Conservation (phyloP, 2,329 filamentous ascomycete genomes). For the Ceratocystiopsis minuta region DNA sequence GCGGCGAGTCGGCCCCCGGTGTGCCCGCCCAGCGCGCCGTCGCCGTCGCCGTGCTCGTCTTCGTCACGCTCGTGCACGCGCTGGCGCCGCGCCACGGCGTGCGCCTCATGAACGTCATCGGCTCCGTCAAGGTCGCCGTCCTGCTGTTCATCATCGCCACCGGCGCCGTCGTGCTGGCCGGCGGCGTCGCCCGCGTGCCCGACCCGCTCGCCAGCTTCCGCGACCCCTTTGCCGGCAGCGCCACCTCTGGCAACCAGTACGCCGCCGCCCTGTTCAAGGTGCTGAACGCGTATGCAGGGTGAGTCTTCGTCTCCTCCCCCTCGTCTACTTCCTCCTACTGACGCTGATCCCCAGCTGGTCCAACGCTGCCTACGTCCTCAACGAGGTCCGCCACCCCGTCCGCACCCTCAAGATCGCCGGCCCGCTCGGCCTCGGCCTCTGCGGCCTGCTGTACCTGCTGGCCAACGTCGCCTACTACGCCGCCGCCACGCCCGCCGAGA, state of each 20-base stretch:
- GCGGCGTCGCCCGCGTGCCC: constrained; percentile 25
- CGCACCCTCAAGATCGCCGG: constrained; percentile 46
- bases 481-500: constrained; percentile 37
- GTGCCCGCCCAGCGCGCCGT: constrained; percentile 41
- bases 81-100: constrained; percentile 38
- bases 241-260: constrained; percentile 22
- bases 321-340: not conserved
- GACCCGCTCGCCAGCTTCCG: constrained; percentile 36
- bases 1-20: constrained; percentile 25
- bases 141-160: constrained; percentile 43
- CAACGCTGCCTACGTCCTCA: constrained; percentile 48
- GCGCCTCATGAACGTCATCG: constrained; percentile 38
- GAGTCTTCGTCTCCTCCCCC: constrained; percentile 8
- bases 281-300: constrained; percentile 39
- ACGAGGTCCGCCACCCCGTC: constrained; percentile 47
- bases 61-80: constrained; percentile 33
- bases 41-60: constrained; percentile 33
- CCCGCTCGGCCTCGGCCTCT: constrained; percentile 37
- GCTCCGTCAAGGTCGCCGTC: constrained; percentile 41
- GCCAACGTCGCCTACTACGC: constrained; percentile 50
- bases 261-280: constrained; percentile 42
- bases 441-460: constrained; percentile 42
- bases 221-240: constrained; percentile 32
- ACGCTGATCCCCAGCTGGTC: constrained; percentile 30
- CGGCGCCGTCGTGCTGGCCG: constrained; percentile 37